A percentile compares a stretch with the other conserved stretches of the same genome.
phyloP scores from a whole-genome alignment of 2,329 filamentous ascomycete genomes.

The Coniochaeta sp. region DNA sequence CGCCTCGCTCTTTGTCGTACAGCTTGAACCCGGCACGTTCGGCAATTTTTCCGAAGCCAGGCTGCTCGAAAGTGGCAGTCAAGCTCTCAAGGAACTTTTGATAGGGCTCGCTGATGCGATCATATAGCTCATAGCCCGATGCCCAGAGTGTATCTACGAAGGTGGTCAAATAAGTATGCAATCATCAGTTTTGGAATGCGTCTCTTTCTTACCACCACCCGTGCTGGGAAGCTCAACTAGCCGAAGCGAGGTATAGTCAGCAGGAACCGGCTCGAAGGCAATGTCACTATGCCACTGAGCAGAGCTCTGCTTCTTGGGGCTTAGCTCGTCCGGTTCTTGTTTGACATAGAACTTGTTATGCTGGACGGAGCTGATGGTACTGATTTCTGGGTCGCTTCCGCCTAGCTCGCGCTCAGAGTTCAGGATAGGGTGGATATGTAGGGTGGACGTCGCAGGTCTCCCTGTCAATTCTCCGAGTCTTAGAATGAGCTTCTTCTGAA shows the following conservation, averaged over 20 bases:
- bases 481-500: conserved; percentile 53
- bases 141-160: conserved; percentile 34
- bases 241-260: conserved; percentile 46
- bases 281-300: conserved; percentile 47
- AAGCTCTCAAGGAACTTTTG: conserved; percentile 39
- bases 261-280: conserved; percentile 44
- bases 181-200: neutral
- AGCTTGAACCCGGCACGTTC: conserved; percentile 31
- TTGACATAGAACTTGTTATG: conserved; percentile 29
- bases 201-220: conserved; percentile 20
- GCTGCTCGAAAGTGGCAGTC: conserved; percentile 35
- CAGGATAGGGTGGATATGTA: conserved; percentile 54
- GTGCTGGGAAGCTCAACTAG: conserved; percentile 36
- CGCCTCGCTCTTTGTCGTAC: conserved; percentile 39
- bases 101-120: conserved; percentile 37
- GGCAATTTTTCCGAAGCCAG: conserved; percentile 30
- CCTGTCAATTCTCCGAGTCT: conserved; percentile 52
- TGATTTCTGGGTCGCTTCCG: conserved; percentile 45
- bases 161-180: neutral
- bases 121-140: conserved; percentile 39
- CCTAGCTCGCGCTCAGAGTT: conserved; percentile 47
- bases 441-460: conserved; percentile 46
- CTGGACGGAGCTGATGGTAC: conserved; percentile 48
- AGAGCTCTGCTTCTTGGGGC: conserved; percentile 23
- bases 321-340: conserved; percentile 14